Conservation (phyloP, 73 alveolate species). For the Paraurostyla sp. region DNA sequence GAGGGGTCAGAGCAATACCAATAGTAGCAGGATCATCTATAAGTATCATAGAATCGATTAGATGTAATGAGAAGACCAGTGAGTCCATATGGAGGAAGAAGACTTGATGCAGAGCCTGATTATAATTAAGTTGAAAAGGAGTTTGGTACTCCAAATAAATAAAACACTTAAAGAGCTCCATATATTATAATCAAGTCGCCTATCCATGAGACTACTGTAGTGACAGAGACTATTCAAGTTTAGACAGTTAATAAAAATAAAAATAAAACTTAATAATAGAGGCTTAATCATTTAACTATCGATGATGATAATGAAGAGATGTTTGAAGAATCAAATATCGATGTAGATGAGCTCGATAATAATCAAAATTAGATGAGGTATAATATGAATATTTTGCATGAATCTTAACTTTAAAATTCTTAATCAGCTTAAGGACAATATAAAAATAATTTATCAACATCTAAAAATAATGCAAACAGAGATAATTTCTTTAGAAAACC, state of each 20-base stretch:
- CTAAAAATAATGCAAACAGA: no score
- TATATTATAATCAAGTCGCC: constrained; percentile 43
- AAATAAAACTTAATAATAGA: not conserved
- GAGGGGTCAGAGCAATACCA: not conserved
- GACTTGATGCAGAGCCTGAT: not conserved
- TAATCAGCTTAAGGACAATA: no score
- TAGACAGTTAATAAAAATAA: not conserved
- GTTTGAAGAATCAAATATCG: constrained; percentile 41
- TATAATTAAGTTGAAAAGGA: not conserved
- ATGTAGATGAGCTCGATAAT: constrained; percentile 42
- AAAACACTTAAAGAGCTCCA: not conserved
- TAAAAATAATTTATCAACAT: no score
- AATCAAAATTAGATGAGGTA: not conserved
- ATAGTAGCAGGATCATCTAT: not conserved
- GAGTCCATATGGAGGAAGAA: not conserved
- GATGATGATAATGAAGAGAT: not conserved
- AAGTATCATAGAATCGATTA: not conserved
- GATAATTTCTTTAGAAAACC: no score
- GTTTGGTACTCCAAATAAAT: not conserved
- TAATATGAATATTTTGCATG: not conserved
- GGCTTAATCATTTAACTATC: not conserved
- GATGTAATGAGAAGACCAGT: not conserved
- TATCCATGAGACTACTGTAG: constrained; percentile 36
- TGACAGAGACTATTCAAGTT: not conserved
- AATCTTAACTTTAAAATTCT: not conserved